Evolutionary conservation across 441 rosid genomes (phyloP).

Genomic region (Gossypium gossypioides): DNA sequence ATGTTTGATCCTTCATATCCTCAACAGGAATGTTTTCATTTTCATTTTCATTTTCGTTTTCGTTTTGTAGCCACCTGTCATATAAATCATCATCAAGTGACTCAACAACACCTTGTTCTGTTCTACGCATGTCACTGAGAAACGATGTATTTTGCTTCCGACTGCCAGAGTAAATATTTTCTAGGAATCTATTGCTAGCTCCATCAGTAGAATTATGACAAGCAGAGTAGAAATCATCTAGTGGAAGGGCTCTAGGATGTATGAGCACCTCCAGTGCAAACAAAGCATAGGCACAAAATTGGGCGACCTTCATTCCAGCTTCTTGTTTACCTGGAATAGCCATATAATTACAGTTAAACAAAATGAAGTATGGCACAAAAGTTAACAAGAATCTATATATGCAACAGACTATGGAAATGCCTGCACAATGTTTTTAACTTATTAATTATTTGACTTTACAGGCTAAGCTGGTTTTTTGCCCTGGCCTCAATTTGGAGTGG

Average conservation of each 20-base stretch:
- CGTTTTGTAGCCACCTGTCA: conserved; percentile 32
- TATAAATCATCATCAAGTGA: conserved; percentile 36
- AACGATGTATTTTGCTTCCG: conserved; percentile 21
- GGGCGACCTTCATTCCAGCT: conserved; percentile 44
- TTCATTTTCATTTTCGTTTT: conserved; percentile 8
- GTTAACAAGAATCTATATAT: background rate
- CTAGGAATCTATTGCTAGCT: conserved; percentile 16
- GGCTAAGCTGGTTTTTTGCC: background rate
- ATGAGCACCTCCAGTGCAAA: conserved; percentile 68
- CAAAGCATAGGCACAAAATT: conserved; percentile 63
- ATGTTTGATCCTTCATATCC: conserved; percentile 4
- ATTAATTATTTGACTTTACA: background rate
- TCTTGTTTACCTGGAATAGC: conserved; percentile 42
- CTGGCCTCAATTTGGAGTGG: background rate
- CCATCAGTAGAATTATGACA: conserved; percentile 15
- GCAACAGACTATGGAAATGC: background rate
- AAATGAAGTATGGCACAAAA: background rate
- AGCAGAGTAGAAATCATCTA: conserved; percentile 15
- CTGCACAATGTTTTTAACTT: background rate
- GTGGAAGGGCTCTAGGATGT: conserved; percentile 22
- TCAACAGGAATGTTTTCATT: conserved; percentile 17
- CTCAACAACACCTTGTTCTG: conserved; percentile 10
- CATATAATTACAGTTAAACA: background rate
- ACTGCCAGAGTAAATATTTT: conserved; percentile 19
- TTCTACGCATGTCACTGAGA: conserved; percentile 21